Evolutionary conservation across 2,329 filamentous ascomycete genomes (phyloP).

Genomic region (Claviceps cyperi): DNA sequence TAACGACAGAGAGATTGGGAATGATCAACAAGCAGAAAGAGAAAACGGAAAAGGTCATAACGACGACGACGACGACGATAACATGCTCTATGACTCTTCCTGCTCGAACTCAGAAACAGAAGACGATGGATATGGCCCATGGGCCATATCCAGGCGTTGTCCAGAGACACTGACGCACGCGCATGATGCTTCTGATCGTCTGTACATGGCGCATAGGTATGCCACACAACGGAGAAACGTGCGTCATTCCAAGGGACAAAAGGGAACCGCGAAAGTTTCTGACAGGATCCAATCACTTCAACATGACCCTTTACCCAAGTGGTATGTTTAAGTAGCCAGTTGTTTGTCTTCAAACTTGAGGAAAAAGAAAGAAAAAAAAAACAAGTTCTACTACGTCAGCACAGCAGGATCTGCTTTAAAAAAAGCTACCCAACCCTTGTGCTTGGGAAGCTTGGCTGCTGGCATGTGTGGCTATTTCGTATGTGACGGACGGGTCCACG

Average conservation of each 20-base stretch:
- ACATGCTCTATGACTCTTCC: background rate
- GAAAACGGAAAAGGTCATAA: background rate
- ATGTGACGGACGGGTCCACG: too few relatives aligned
- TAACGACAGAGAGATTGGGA: background rate
- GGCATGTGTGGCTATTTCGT: too few relatives aligned
- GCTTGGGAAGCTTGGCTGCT: too few relatives aligned
- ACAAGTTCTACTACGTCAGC: too few relatives aligned
- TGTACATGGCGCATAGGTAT: conserved; percentile 23
- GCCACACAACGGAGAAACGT: conserved; percentile 17
- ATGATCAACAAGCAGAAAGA: too few relatives aligned
- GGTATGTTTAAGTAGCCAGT: too few relatives aligned
- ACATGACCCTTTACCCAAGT: conserved; percentile 4
- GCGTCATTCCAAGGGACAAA: conserved; percentile 8
- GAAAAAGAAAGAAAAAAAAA: too few relatives aligned
- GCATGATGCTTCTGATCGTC: background rate
- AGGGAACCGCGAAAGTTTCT: conserved; percentile 11
- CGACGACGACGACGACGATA: conserved; percentile 1
- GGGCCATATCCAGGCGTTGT: background rate
- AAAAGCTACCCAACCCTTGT: too few relatives aligned
- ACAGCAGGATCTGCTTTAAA: too few relatives aligned
- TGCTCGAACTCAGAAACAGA: background rate
- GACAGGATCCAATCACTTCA: conserved; percentile 7
- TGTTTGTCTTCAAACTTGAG: too few relatives aligned
- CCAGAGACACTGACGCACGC: background rate
- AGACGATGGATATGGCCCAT: background rate